Evolutionary conservation across 2,329 filamentous ascomycete species (phyloP).

Genomic region (Apiospora sp.): DNA sequence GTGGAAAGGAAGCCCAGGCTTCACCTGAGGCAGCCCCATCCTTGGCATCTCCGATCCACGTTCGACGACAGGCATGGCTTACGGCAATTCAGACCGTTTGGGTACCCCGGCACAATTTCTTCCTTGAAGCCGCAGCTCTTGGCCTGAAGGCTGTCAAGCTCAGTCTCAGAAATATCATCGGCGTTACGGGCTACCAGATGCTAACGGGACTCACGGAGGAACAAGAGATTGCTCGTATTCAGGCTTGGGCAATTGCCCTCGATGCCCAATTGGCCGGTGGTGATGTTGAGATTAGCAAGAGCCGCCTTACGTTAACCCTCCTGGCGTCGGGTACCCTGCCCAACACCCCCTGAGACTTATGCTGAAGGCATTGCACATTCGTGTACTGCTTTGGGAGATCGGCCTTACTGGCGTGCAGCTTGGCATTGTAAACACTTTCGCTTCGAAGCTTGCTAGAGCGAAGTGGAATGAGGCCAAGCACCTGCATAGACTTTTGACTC

Average conservation of each 20-base stretch:
- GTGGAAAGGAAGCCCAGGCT: conserved; percentile 45
- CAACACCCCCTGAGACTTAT: conserved; percentile 81
- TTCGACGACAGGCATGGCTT: conserved; percentile 89
- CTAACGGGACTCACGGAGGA: conserved; percentile 84
- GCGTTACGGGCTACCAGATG: conserved; percentile 77
- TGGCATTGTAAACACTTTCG: conserved; percentile 71
- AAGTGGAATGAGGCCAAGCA: conserved; percentile 85
- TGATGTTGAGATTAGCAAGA: conserved; percentile 88
- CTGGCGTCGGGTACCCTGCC: conserved; percentile 89
- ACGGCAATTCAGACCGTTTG: conserved; percentile 93
- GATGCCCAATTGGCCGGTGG: conserved; percentile 93
- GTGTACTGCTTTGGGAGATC: conserved; percentile 84
- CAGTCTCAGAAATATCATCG: conserved; percentile 79
- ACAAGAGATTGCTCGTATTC: conserved; percentile 84
- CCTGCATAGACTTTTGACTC: conserved; percentile 60
- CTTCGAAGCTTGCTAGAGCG: conserved; percentile 74
- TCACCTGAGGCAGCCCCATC: conserved; percentile 68
- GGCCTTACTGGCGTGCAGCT: conserved; percentile 72
- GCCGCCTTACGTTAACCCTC: conserved; percentile 83
- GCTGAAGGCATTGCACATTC: conserved; percentile 90
- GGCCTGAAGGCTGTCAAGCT: conserved; percentile 83
- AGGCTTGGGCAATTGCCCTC: conserved; percentile 91
- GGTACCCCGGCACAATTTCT: conserved; percentile 86
- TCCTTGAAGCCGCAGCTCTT: conserved; percentile 84
- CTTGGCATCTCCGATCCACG: conserved; percentile 81